Conservation (phyloP, 257 asterid genomes). For the Scutellaria barbata region DNA sequence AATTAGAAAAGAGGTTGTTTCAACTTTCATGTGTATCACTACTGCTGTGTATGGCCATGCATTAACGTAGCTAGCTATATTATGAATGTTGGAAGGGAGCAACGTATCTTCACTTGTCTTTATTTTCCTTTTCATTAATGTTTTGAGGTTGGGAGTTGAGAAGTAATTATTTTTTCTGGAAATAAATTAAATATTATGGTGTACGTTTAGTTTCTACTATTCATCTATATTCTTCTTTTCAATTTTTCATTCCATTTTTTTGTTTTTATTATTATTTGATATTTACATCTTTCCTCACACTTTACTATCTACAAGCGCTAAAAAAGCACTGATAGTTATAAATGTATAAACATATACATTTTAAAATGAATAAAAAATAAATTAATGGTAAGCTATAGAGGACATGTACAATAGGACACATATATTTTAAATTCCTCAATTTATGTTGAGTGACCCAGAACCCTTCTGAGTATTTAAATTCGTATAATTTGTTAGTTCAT, state of each 20-base stretch:
- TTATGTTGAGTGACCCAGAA: too few relatives aligned
- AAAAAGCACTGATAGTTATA: too few relatives aligned
- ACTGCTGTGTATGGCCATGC: slow-evolving; percentile 1
- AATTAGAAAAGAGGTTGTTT: background rate
- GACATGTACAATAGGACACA: too few relatives aligned
- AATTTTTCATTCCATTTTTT: background rate
- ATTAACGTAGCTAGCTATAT: slow-evolving; percentile 6
- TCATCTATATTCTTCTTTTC: background rate
- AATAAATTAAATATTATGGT: slow-evolving; percentile 24
- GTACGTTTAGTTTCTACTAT: slow-evolving; percentile 11
- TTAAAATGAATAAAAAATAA: too few relatives aligned
- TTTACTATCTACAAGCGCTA: too few relatives aligned
- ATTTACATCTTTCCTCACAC: background rate
- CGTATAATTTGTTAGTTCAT: too few relatives aligned
- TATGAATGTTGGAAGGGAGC: slow-evolving; percentile 22
- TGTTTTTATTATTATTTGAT: background rate
- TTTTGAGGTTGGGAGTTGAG: slow-evolving; percentile 33
- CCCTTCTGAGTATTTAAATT: too few relatives aligned
- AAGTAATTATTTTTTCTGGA: slow-evolving; percentile 25
- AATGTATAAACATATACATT: too few relatives aligned
- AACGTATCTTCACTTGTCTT: background rate
- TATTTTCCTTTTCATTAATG: slow-evolving; percentile 20
- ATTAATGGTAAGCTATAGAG: too few relatives aligned
- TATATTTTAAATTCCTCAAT: too few relatives aligned
- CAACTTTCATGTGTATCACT: background rate